These are phyloP conservation scores for Niebla homalea DNA, from an alignment of 495 filamentous ascomycete species.

Conservation along the genomic window DNA sequence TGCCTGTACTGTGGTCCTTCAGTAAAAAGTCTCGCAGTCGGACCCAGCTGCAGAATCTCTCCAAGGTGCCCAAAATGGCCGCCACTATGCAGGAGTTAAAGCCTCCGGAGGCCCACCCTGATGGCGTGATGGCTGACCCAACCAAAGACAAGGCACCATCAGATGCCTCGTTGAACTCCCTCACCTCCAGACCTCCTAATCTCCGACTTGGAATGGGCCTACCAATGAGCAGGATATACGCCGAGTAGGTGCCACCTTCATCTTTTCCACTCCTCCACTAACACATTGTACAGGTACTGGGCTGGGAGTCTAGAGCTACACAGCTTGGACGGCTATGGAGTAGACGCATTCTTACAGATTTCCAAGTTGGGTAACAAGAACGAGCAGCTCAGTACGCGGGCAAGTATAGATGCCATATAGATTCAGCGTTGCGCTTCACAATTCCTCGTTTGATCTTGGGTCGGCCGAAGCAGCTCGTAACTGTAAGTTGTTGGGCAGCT, in stretches of 20 bases:
- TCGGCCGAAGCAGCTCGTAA: neutral
- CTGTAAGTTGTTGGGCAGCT: neutral
- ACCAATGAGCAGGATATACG: constrained; percentile 87
- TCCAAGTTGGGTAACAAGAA: constrained; percentile 97
- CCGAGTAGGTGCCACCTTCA: constrained; percentile 36
- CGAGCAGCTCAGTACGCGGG: constrained; percentile 81
- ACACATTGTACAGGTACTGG: constrained; percentile 49
- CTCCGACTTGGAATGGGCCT: constrained; percentile 86
- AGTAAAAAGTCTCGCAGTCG: constrained; percentile 72
- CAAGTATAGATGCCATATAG: constrained; percentile 80
- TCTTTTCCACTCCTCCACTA: neutral
- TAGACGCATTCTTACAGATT: constrained; percentile 96
- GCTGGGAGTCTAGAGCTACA: constrained; percentile 86
- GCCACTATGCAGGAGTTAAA: constrained; percentile 84
- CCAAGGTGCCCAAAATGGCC: constrained; percentile 79
- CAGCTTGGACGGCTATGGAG: constrained; percentile 88
- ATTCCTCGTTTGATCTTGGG: neutral
- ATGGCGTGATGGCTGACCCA: constrained; percentile 19
- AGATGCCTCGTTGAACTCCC: constrained; percentile 56
- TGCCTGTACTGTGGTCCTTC: constrained; percentile 94
- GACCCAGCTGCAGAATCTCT: constrained; percentile 64
- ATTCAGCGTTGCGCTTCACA: neutral
- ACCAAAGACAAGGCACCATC: constrained; percentile 23
- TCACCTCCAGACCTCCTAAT: constrained; percentile 74
- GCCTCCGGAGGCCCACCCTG: constrained; percentile 15